A percentile compares a stretch with the other conserved stretches of the same genome.
phyloP scores from a whole-genome alignment of 352 stramenopile species.

The Pseudoperonospora humuli region DNA sequence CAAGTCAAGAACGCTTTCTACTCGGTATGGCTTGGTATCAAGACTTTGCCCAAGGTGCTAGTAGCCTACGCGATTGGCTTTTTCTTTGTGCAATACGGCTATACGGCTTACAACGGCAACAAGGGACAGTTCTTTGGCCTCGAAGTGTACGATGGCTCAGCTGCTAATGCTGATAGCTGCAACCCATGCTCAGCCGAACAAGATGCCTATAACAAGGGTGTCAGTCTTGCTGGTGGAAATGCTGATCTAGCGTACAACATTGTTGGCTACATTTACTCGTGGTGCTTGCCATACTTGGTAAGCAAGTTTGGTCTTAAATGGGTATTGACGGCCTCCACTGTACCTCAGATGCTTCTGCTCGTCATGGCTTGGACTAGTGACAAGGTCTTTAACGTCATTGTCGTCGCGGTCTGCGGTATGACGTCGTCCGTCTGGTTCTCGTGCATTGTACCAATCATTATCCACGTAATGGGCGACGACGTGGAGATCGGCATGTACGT shows the following conservation, averaged over 20 bases:
- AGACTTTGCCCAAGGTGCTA: constrained; percentile 20
- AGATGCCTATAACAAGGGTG: constrained; percentile 29
- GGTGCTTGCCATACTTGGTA: constrained; percentile 31
- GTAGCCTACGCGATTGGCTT: constrained; percentile 28
- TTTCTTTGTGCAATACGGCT: constrained; percentile 37
- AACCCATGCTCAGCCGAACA: constrained; percentile 22
- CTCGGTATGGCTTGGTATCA: constrained; percentile 27
- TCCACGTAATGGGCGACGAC: constrained; percentile 27
- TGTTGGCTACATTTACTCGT: constrained; percentile 32
- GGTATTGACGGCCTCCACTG: constrained; percentile 20
- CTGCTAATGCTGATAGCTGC: constrained; percentile 27
- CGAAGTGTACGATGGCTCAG: constrained; percentile 31
- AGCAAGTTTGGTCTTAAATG: constrained; percentile 29
- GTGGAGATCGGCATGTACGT: constrained; percentile 29
- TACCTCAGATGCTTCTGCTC: constrained; percentile 33
- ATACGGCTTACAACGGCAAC: constrained; percentile 48
- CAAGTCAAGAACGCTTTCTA: constrained; percentile 22
- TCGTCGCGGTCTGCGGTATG: constrained; percentile 34
- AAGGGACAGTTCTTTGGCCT: constrained; percentile 58
- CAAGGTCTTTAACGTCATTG: constrained; percentile 21
- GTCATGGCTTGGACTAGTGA: constrained; percentile 23
- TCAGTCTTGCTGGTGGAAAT: constrained; percentile 28
- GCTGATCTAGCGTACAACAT: constrained; percentile 28
- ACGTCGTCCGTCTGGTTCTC: constrained; percentile 23
- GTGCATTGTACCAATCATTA: constrained; percentile 24